phyloP scores from a whole-genome alignment of 73 alveolate species.

The Breviolum minutum region DNA sequence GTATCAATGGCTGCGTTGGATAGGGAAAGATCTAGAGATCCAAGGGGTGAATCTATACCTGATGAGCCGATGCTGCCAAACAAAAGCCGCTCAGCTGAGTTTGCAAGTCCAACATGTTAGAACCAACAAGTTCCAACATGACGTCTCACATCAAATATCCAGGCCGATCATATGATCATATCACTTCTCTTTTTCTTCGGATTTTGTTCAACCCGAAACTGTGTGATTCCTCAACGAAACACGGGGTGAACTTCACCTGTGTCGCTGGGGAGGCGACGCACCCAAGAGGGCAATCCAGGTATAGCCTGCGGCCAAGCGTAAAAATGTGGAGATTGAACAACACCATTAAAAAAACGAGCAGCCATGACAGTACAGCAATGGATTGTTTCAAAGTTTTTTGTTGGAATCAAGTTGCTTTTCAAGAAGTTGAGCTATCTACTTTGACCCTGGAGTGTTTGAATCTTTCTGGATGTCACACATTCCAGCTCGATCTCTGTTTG shows the following conservation, averaged over 20 bases:
- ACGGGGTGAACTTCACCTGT: not conserved
- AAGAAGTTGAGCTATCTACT: too few relatives aligned
- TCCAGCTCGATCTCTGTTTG: too few relatives aligned
- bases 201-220: not conserved
- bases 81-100: not conserved
- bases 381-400: too few relatives aligned
- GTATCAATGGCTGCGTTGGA: not conserved
- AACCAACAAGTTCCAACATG: too few relatives aligned
- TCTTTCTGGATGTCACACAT: too few relatives aligned
- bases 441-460: too few relatives aligned
- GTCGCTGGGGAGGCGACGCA: not conserved
- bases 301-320: not conserved
- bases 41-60: not conserved
- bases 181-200: too few relatives aligned
- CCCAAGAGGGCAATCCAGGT: constrained; percentile 15
- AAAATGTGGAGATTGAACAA: too few relatives aligned
- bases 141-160: too few relatives aligned
- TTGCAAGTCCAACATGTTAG: too few relatives aligned
- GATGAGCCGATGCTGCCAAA: not conserved
- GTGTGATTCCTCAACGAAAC: not conserved
- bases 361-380: not conserved
- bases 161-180: too few relatives aligned
- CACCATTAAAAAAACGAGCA: not conserved
- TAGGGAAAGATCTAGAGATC: not conserved
- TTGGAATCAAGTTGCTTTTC: too few relatives aligned